phyloP scores from a whole-genome alignment of 1,284 basidiomycete species.

The Ustilago cynodontis region DNA sequence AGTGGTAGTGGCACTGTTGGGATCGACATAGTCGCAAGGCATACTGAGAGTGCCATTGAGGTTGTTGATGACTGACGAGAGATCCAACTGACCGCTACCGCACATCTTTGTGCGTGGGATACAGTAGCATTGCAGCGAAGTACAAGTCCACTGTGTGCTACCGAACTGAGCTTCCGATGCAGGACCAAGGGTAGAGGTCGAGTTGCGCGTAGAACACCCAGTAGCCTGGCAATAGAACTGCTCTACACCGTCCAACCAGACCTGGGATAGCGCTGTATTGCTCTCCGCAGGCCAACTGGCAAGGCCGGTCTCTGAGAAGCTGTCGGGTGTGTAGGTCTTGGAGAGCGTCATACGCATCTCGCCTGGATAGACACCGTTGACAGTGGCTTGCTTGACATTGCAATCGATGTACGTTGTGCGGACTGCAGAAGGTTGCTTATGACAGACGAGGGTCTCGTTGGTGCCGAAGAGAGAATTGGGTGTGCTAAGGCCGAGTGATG shows the following conservation, averaged over 20 bases:
- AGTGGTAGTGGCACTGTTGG: conserved; percentile 32
- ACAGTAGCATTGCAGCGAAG: conserved; percentile 57
- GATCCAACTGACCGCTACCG: conserved; percentile 41
- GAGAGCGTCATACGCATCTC: conserved; percentile 54
- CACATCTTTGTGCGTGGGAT: conserved; percentile 56
- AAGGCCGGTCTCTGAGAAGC: conserved; percentile 47
- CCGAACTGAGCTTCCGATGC: conserved; percentile 25
- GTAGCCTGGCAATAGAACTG: conserved; percentile 64
- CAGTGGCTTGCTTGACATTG: conserved; percentile 47
- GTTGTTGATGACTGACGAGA: conserved; percentile 51
- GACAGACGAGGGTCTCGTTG: conserved; percentile 52
- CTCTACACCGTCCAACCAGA: conserved; percentile 59
- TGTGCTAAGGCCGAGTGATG: conserved; percentile 26
- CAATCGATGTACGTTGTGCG: conserved; percentile 53
- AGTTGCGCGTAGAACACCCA: conserved; percentile 48
- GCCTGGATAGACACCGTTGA: conserved; percentile 54
- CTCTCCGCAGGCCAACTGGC: conserved; percentile 44
- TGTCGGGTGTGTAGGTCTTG: conserved; percentile 48
- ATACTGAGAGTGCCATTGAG: conserved; percentile 56
- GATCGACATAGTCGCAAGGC: conserved; percentile 61
- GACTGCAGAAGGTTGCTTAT: conserved; percentile 56
- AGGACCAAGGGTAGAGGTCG: conserved; percentile 32
- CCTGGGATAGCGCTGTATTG: conserved; percentile 51
- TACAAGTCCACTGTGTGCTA: conserved; percentile 52
- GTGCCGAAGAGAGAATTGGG: conserved; percentile 29